Base-by-base conservation (phyloP, 768 basidiomycete species). In the Lactarius pseudohatsudake region DNA sequence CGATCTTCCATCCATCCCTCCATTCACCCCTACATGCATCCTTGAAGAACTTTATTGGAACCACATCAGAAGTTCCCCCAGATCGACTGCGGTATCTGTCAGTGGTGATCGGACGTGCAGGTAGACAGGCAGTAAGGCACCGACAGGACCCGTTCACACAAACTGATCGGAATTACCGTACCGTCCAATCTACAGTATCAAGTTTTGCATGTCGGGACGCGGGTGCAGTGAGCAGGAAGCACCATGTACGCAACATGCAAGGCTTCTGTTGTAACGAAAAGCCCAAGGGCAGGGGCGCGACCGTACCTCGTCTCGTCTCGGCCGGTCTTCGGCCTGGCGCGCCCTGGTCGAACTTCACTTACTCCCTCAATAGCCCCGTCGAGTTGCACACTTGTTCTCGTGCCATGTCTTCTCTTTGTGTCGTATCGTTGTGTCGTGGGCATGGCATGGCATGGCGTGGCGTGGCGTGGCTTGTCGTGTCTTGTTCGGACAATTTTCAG, bases 1-100 rank as follows among this genome's bases (percentile, higher is more conserved):
- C 26, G 50, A 53, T 53, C 50, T 53, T 53, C 50, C 50, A 28
- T 53, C 22, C 50, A 15, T 53, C 50, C 50, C 22, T 53, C 50
- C 50, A 53, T 53, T 53, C 26, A 53, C 13, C 36, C 26, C 22
- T 53, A 53, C 50, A 53, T 53, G 6, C 50, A 26, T 26, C 50
- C 50, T 53, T 9, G 50, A 6, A 50, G 50, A 28, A 53, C 22
- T 53, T 13, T 22, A 13, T 50, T n/a, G 45, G n/a, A 47, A 47
- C 9, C 47, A 22, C 22, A 50, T 50, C 47, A 26, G 50, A 53
- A 53, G 50, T 15, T 11, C 50, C 50, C n/a, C 50, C 26, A 28
- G 26, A 53, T 28, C 50, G 50, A 53, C 22, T 26, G 50, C 26
- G 26, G 22, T 26, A 50, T 50, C 5, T 4, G 47, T 50, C 11